These are phyloP conservation scores for Cutaneotrichosporon curvatum DNA, from an alignment of 1,284 basidiomycete species.

Conservation along the genomic window DNA sequence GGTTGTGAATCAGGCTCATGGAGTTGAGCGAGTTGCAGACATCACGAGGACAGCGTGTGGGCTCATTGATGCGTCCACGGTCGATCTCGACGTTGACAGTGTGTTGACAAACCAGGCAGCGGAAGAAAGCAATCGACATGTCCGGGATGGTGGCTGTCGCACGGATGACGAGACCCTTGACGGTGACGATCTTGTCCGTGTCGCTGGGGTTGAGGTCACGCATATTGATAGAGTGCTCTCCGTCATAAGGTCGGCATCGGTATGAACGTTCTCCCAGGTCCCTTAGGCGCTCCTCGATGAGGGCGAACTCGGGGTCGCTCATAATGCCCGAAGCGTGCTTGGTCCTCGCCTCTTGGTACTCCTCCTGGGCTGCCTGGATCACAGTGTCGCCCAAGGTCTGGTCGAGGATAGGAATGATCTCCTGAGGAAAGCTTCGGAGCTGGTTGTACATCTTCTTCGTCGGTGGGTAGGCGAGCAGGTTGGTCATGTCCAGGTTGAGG, in stretches of 20 bases:
- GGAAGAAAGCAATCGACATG: conserved; percentile 97
- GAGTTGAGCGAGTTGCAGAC: conserved; percentile 80
- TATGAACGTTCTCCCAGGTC: conserved; percentile 72
- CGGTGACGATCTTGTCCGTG: conserved; percentile 89
- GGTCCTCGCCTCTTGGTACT: conserved; percentile 52
- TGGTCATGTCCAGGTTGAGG: conserved; percentile 82
- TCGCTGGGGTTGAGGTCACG: conserved; percentile 83
- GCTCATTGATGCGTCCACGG: conserved; percentile 90
- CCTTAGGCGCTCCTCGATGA: conserved; percentile 52
- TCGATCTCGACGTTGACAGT: conserved; percentile 93
- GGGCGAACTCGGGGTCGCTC: conserved; percentile 55
- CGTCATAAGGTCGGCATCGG: conserved; percentile 85
- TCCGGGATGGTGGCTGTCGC: conserved; percentile 97
- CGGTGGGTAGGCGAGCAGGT: conserved; percentile 81
- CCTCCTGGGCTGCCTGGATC: conserved; percentile 70
- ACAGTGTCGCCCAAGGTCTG: conserved; percentile 87
- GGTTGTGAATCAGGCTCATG: conserved; percentile 93
- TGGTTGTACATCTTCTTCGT: conserved; percentile 72
- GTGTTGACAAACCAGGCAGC: conserved; percentile 91
- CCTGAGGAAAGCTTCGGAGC: conserved; percentile 87
- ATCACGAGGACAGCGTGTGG: conserved; percentile 81
- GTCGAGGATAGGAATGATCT: conserved; percentile 95
- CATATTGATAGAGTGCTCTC: conserved; percentile 73
- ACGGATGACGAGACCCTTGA: conserved; percentile 95
- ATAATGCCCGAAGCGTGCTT: conserved; percentile 26